A percentile compares a stretch with the other conserved stretches of the same genome.
Evolutionary conservation across 2,329 filamentous ascomycete genomes (phyloP).

Genomic region (Ophiocordyceps polyrhachis-furcata): DNA sequence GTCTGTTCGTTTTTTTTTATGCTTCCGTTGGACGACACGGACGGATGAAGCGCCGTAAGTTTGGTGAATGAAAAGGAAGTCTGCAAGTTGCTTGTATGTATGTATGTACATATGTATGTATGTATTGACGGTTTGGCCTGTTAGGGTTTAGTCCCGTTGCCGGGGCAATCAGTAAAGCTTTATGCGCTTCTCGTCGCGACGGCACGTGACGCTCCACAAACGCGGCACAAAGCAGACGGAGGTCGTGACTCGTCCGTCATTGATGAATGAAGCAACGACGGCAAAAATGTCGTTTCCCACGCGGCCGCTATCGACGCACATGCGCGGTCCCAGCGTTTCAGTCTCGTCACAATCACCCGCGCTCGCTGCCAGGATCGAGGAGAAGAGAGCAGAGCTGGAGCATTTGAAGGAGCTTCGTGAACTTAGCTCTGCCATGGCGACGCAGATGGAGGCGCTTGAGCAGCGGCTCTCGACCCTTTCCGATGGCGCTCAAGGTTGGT

Average conservation of each 20-base stretch:
- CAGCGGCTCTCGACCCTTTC: slow-evolving; percentile 61
- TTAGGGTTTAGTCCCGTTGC: slow-evolving; percentile 15
- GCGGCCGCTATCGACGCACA: slow-evolving; percentile 42
- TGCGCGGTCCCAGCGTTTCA: slow-evolving; percentile 41
- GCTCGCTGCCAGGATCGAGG: slow-evolving; percentile 57
- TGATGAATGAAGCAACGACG: not conserved
- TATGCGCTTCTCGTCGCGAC: not conserved
- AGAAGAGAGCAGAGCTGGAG: slow-evolving; percentile 72
- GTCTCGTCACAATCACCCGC: slow-evolving; percentile 46
- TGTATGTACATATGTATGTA: slow-evolving; percentile 9
- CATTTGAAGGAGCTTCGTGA: slow-evolving; percentile 61
- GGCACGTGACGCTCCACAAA: slow-evolving; percentile 6
- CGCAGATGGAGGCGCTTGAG: slow-evolving; percentile 68
- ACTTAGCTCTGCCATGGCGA: slow-evolving; percentile 58
- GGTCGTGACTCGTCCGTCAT: no score
- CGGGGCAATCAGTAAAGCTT: slow-evolving; percentile 3
- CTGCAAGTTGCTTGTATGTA: slow-evolving; percentile 1
- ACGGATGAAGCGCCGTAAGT: not conserved
- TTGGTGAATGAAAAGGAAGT: not conserved
- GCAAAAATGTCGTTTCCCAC: slow-evolving; percentile 35
- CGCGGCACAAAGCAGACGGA: not conserved
- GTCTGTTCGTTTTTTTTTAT: slow-evolving; percentile 7
- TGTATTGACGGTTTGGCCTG: slow-evolving; percentile 14
- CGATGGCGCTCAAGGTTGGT: slow-evolving; percentile 59
- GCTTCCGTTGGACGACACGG: not conserved